Evolutionary conservation across 495 filamentous ascomycete genomes (phyloP).

Genomic region (Penicillium paradoxum): DNA sequence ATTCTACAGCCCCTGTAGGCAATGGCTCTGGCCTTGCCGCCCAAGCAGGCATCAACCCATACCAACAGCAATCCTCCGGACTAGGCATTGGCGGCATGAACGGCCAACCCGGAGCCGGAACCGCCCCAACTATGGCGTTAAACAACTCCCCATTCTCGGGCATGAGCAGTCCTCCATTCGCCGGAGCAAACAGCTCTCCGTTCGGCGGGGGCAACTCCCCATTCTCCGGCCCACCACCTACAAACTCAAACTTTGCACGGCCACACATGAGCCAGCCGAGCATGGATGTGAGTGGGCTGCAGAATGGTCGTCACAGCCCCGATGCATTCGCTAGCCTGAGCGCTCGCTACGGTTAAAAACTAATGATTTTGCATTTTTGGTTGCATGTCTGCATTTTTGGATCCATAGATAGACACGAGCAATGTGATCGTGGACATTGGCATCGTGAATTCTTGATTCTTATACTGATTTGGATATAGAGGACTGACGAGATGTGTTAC

Average conservation of each 20-base stretch:
- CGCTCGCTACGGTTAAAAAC: conserved; percentile 45
- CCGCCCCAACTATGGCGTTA: background rate
- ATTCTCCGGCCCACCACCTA: conserved; percentile 11
- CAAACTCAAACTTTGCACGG: conserved; percentile 17
- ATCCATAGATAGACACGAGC: background rate
- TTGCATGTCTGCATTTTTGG: conserved; percentile 3
- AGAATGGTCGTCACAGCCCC: conserved; percentile 81
- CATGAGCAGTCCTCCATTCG: conserved; percentile 10
- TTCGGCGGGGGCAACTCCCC: conserved; percentile 9
- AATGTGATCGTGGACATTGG: conserved; percentile 5
- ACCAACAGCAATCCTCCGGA: conserved; percentile 13
- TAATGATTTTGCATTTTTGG: background rate
- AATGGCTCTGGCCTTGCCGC: conserved; percentile 22
- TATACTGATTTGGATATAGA: conserved; percentile 16
- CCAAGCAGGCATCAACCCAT: conserved; percentile 18
- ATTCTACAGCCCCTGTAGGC: background rate
- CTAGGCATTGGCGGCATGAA: conserved; percentile 7
- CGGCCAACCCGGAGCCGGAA: conserved; percentile 5
- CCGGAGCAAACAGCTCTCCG: conserved; percentile 9
- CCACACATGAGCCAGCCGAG: conserved; percentile 84
- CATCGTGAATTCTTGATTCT: conserved; percentile 1
- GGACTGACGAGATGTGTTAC: conserved; percentile 16
- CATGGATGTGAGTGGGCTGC: conserved; percentile 70
- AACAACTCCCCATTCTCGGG: conserved; percentile 9
- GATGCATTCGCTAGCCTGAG: conserved; percentile 97